phyloP scores from a whole-genome alignment of 2,329 filamentous ascomycete species.

The Berkeleyomyces rouxiae region DNA sequence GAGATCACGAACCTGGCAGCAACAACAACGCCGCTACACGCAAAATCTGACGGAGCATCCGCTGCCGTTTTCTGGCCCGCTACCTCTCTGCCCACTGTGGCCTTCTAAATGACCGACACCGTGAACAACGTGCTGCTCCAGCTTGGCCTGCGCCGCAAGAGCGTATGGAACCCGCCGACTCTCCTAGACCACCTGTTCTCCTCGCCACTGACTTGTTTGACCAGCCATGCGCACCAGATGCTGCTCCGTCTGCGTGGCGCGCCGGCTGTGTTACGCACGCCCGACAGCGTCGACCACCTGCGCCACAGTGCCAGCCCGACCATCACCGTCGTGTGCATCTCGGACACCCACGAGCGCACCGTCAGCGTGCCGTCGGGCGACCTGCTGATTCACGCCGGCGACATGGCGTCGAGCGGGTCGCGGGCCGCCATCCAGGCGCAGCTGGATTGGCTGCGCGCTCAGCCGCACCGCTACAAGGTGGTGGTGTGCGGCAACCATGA shows the following conservation, averaged over 20 bases:
- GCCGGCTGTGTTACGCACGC: slow-evolving; percentile 22
- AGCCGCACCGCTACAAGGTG: slow-evolving; percentile 67
- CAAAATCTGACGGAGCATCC: background rate
- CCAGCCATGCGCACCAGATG: slow-evolving; percentile 45
- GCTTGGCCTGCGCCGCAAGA: slow-evolving; percentile 31
- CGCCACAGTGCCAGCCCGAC: slow-evolving; percentile 37
- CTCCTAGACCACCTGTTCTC: slow-evolving; percentile 46
- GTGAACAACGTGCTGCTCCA: slow-evolving; percentile 22
- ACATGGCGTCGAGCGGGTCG: slow-evolving; percentile 71
- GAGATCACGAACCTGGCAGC: background rate
- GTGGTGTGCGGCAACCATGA: slow-evolving; percentile 83
- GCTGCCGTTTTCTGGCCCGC: background rate
- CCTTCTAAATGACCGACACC: slow-evolving; percentile 3
- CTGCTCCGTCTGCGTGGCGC: slow-evolving; percentile 51
- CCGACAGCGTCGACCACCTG: slow-evolving; percentile 19
- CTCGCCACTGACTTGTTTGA: slow-evolving; percentile 50
- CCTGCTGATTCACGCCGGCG: slow-evolving; percentile 77
- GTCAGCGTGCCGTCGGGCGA: slow-evolving; percentile 56
- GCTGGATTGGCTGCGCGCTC: slow-evolving; percentile 60
- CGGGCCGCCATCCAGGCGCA: slow-evolving; percentile 61
- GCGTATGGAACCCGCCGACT: slow-evolving; percentile 32
- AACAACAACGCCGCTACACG: background rate
- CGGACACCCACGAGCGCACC: slow-evolving; percentile 64
- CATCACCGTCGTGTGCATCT: slow-evolving; percentile 71
- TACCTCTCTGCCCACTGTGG: background rate